Evolutionary conservation across 306 rosid genomes (phyloP).

Genomic region (Glycine tomentella): DNA sequence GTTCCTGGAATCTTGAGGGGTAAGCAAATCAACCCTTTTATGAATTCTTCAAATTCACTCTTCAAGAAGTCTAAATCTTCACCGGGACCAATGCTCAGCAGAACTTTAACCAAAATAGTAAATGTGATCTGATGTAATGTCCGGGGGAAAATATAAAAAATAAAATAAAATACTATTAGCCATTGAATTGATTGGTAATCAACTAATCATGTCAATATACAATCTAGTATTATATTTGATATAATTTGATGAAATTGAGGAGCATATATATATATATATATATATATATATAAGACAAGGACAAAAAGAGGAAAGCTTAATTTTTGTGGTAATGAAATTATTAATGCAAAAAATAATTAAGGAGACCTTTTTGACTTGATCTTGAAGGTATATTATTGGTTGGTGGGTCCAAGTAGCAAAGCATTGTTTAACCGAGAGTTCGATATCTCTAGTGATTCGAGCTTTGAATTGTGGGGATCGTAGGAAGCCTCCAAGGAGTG

Average conservation of each 20-base stretch:
- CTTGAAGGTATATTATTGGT: constrained; percentile 66
- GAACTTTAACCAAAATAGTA: constrained; percentile 68
- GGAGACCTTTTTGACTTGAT: constrained; percentile 73
- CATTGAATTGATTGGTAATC: constrained; percentile 4
- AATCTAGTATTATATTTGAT: not conserved
- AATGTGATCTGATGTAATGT: constrained; percentile 72
- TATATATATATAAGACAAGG: not conserved
- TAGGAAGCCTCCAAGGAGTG: constrained; percentile 72
- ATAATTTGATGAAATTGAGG: not conserved
- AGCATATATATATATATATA: no score
- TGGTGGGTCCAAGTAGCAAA: constrained; percentile 65
- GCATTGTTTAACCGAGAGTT: constrained; percentile 65
- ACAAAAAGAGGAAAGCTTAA: not conserved
- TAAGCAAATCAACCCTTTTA: constrained; percentile 87
- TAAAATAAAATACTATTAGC: no score
- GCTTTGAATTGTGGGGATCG: constrained; percentile 77
- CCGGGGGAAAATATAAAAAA: not conserved
- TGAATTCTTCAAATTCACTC: constrained; percentile 81
- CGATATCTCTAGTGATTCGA: constrained; percentile 66
- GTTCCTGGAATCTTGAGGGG: constrained; percentile 93
- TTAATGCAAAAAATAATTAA: not conserved
- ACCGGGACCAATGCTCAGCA: constrained; percentile 83
- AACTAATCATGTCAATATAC: not conserved
- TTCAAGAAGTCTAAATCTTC: constrained; percentile 72
- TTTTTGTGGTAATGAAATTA: not conserved